Percentiles rank a stretch among this genome's conserved stretches.
phyloP scores from a whole-genome alignment of 345 rosid species.

The Adansonia digitata region DNA sequence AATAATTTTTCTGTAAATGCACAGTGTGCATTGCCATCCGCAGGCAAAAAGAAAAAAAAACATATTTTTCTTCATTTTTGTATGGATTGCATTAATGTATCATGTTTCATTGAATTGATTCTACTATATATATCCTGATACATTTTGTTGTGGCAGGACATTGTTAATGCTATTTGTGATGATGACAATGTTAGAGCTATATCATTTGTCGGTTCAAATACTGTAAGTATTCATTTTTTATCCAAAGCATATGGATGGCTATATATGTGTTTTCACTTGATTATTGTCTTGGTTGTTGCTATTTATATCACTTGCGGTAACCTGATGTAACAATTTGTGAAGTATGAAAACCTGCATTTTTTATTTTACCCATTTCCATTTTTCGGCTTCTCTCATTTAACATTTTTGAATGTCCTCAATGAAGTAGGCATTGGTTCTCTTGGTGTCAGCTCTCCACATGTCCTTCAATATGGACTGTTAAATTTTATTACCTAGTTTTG shows the following conservation, averaged over 20 bases:
- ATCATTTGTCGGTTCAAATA: constrained; percentile 94
- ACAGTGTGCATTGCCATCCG: background rate
- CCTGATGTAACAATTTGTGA: background rate
- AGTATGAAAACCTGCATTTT: background rate
- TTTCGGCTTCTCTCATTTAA: background rate
- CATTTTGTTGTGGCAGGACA: constrained; percentile 47
- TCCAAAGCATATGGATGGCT: background rate
- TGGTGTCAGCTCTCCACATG: background rate
- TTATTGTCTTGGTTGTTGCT: background rate
- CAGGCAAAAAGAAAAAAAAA: background rate
- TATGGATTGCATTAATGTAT: background rate
- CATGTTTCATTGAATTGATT: background rate
- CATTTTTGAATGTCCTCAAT: background rate
- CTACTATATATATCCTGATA: background rate
- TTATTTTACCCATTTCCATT: background rate
- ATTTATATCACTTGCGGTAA: background rate
- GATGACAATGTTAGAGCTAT: constrained; percentile 71
- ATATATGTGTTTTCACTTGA: background rate
- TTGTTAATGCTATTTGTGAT: constrained; percentile 95
- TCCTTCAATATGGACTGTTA: background rate
- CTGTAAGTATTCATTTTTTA: constrained; percentile 46
- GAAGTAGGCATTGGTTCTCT: background rate
- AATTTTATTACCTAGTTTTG: background rate
- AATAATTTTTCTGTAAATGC: background rate
- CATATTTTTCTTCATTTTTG: background rate